These are phyloP conservation scores for Phanerodontia chrysosporium DNA, from an alignment of 768 basidiomycete genomes.

Conservation along the genomic window DNA sequence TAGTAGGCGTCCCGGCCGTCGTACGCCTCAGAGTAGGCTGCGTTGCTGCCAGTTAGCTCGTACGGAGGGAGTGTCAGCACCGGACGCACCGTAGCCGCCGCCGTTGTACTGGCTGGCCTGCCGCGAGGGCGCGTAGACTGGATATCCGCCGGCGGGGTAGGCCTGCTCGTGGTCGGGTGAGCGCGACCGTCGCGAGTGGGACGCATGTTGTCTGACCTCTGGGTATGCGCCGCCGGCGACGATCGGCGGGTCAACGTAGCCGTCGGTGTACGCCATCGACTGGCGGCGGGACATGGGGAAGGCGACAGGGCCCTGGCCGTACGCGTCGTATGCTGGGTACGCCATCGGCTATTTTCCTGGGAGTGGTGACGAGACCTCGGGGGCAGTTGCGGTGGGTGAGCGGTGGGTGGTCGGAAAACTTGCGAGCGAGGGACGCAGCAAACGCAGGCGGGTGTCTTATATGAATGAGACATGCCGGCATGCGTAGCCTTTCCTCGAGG, in stretches of 20 bases:
- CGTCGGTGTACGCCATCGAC: constrained; percentile 20
- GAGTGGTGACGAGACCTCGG: background rate
- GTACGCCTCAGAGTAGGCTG: constrained; percentile 52
- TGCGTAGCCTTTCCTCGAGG: background rate
- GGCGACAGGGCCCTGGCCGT: constrained; percentile 29
- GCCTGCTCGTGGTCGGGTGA: constrained; percentile 11
- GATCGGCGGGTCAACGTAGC: constrained; percentile 32
- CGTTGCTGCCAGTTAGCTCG: background rate
- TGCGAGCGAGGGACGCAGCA: background rate
- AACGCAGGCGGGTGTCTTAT: background rate
- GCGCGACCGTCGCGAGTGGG: background rate
- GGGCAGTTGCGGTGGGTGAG: background rate
- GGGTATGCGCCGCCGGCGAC: constrained; percentile 36
- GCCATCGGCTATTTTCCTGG: constrained; percentile 27
- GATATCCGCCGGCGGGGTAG: constrained; percentile 45
- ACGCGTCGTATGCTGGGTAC: constrained; percentile 38
- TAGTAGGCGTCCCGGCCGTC: constrained; percentile 50
- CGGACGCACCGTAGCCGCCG: constrained; percentile 13
- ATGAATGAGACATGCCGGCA: background rate
- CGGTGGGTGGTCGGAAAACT: background rate
- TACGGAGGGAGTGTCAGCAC: too few species aligned
- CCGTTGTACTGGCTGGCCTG: constrained; percentile 20
- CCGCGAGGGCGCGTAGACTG: constrained; percentile 33
- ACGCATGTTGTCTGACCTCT: constrained; percentile 33
- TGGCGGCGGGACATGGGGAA: constrained; percentile 26